Base-by-base conservation (phyloP, 129 eudicot genomes). In the Deinandra increscens region DNA sequence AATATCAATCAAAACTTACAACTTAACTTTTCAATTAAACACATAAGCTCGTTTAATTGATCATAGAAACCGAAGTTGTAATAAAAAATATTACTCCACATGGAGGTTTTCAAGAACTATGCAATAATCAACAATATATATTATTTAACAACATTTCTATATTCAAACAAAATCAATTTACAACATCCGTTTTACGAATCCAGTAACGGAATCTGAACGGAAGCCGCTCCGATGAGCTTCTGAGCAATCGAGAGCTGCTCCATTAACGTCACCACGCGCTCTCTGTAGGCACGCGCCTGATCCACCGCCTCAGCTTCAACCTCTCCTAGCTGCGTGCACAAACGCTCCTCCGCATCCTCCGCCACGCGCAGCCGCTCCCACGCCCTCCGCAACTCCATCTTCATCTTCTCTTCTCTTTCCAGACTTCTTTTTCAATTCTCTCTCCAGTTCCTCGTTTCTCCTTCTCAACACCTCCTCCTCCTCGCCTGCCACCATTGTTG, bases 281-380 rank as follows among this genome's bases (percentile, higher is more conserved):
- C 72, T n/a, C 87, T 80, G 39, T 84, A 86, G 0, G 64, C 79
- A 1, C 94, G 82, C 22, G 91, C 96, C 65, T 88, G 91, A 14
- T 84, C 95, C 19, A 86, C 82, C 17, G 89, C 94, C 61, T 91
- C 98, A 1, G 91, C 98, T 65, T 91, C 98, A 0, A 86, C 79
- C 66, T 91, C 96, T 0, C 98, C 98, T 0, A 91, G 87, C 77
- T 91, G 94, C 3, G 79, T 80, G 43, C 95, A 84, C 2, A 91
- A 88, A 31, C 84, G 83, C 83, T 91, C 98, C 84, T 91, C 97
- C 4, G 91, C 98, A 22, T 91, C 98, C 80, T 91, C 98, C 26
- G 95, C 95, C 60, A 91, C 85, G 15, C 75, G 81, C 14, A 91
- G 71, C 78, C 91, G 63, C 44, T 75, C 71, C 74, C 71, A 67